Base-by-base conservation (phyloP, 108 stramenopile genomes). In the Pelagomonas calceolata region DNA sequence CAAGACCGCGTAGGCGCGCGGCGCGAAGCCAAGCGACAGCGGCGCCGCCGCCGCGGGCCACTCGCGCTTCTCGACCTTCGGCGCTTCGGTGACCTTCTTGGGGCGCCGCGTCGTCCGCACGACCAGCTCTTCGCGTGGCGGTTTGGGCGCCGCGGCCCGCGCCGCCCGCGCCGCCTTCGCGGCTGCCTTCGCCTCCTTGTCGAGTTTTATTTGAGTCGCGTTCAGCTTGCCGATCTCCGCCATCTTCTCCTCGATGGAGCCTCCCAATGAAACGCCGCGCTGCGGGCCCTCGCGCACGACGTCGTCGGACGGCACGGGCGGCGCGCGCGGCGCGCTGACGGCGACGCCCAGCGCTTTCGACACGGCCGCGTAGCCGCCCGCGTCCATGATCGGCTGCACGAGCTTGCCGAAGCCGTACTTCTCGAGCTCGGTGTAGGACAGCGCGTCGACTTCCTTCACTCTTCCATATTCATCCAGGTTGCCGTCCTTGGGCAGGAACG, bases 401-500 rank as follows among this genome's bases (percentile, higher is more conserved):
- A 76, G 75, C 68, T 74, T 70, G 21, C 35, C 74, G 36, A 75
- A 76, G 30, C 75, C 75, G 69, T 70, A 76, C 35, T 72, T 74
- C 68, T 44, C 14, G 31, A 76, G 66, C 73, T 76, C 75, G 44
- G 69, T 75, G 68, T 76, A 76, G 7, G 73, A n/a, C 10, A 76
- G 73, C 32, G 69, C 68, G 74, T 76, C 74, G 33, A 34, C 17
- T 43, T 74, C 75, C 30, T 73, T 73, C n/a, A n/a, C n/a, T n/a
- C n/a, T n/a, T 68, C 74, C 75, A 68, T 68, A 76, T 31, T 75
- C 75, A 33, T 74, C 75, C 30, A 5, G 12, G n/a, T 76, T 74
- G 32, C 31, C 68, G 0, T 32, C 35, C 36, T 75, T 60, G 51
- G 51, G 51, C 51, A 60, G 51, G 7, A 60, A 26, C 21, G 21